Evolutionary conservation across 441 rosid genomes (phyloP).

Genomic region (Pelargonium fulgidum): DNA sequence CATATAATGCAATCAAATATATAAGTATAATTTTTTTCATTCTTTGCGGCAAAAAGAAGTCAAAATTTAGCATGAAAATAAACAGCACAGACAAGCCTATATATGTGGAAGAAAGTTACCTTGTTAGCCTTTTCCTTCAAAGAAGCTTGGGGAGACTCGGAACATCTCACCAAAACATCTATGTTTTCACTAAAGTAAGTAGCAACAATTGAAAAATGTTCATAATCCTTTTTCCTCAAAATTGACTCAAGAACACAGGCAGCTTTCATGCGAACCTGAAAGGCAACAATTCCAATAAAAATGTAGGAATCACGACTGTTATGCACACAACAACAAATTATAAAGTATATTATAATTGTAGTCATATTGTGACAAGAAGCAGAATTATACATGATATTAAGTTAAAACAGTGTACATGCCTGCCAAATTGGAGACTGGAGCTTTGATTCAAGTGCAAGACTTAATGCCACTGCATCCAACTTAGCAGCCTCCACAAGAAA

Average conservation of each 20-base stretch:
- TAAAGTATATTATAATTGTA: not conserved
- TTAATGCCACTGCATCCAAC: conserved; percentile 63
- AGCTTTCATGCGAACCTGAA: conserved; percentile 91
- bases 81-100: not conserved
- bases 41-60: not conserved
- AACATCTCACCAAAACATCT: conserved; percentile 55
- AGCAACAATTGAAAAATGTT: conserved; percentile 47
- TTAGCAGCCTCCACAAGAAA: conserved; percentile 81
- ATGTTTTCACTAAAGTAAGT: conserved; percentile 71
- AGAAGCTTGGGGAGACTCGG: conserved; percentile 86
- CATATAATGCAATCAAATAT: not conserved
- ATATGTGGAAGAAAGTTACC: conserved; percentile 34
- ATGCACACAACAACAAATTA: not conserved
- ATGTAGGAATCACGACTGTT: conserved; percentile 5
- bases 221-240: conserved; percentile 72
- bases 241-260: conserved; percentile 81
- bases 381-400: conserved; percentile 5
- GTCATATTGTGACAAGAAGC: not conserved
- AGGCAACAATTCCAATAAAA: conserved; percentile 16
- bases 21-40: not conserved
- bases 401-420: conserved; percentile 36
- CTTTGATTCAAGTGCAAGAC: conserved; percentile 74
- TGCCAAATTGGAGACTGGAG: conserved; percentile 91
- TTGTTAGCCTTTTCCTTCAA: conserved; percentile 80
- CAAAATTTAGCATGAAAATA: not conserved